phyloP scores from a whole-genome alignment of 306 rosid species.

The Pyrus betulifolia region DNA sequence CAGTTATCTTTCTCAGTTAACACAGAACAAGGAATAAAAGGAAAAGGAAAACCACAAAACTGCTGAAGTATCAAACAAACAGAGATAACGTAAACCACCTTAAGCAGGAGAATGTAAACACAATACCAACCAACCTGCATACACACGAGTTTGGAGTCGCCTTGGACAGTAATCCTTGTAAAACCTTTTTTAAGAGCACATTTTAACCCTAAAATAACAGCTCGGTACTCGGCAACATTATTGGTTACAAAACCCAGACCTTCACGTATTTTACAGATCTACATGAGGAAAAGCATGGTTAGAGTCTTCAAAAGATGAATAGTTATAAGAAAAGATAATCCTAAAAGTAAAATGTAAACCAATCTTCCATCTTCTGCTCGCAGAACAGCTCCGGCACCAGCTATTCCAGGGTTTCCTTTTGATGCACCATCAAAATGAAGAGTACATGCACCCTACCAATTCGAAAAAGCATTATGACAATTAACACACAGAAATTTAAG shows the following conservation, averaged over 20 bases:
- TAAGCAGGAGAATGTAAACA: background rate
- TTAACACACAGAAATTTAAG: background rate
- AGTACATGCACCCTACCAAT: conserved; percentile 50
- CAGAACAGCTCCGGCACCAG: conserved; percentile 92
- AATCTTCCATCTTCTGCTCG: conserved; percentile 65
- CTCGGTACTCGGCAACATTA: conserved; percentile 94
- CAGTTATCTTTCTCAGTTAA: conserved; percentile 11
- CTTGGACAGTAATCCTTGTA: conserved; percentile 46
- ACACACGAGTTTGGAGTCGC: conserved; percentile 93
- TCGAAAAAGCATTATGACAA: background rate
- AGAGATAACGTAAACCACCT: background rate
- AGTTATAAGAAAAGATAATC: background rate
- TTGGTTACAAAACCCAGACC: conserved; percentile 71
- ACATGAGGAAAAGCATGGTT: conserved; percentile 25
- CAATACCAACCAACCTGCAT: conserved; percentile 59
- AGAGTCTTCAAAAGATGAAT: conserved; percentile 5
- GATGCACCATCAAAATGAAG: conserved; percentile 83
- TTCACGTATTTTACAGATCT: conserved; percentile 84
- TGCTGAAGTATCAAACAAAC: background rate
- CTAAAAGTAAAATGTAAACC: conserved; percentile 42
- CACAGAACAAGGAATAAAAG: background rate
- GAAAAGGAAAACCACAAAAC: background rate
- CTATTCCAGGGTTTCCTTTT: conserved; percentile 88
- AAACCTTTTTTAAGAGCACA: conserved; percentile 79
- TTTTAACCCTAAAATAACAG: conserved; percentile 73